Evolutionary conservation across 2,329 filamentous ascomycete genomes (phyloP).

Genomic region (Fusarium veterinarium): DNA sequence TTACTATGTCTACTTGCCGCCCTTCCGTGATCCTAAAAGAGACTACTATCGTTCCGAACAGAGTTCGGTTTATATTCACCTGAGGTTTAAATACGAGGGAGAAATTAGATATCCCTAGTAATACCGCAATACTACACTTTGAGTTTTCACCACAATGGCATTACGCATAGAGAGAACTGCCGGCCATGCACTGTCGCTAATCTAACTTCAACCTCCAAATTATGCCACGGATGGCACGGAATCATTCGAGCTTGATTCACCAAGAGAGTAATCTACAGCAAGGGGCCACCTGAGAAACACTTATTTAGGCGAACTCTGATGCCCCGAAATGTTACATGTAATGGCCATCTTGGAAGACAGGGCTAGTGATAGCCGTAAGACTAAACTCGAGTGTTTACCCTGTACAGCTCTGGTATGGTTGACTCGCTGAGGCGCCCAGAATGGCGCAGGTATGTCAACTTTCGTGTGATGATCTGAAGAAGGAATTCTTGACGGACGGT

Average conservation of each 20-base stretch:
- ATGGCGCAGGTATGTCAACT: neutral
- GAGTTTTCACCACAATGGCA: neutral
- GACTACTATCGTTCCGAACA: accelerated
- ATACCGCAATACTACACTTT: neutral
- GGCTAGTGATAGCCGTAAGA: neutral
- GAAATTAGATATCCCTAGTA: neutral
- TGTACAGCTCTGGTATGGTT: neutral
- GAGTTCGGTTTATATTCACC: neutral
- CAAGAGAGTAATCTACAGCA: too few species aligned
- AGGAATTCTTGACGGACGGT: neutral
- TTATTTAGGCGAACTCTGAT: neutral
- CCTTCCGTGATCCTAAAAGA: too few species aligned
- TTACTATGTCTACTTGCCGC: too few species aligned
- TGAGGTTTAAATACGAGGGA: neutral
- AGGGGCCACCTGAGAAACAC: neutral
- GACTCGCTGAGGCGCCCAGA: neutral
- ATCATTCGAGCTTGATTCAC: neutral
- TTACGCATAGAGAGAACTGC: neutral
- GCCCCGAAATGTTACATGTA: neutral
- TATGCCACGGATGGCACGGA: neutral
- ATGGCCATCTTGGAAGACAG: neutral
- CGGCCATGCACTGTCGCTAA: neutral
- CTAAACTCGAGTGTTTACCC: neutral
- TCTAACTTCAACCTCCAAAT: neutral
- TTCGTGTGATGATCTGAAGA: neutral